Evolutionary conservation across 1,139 yeast genomes (phyloP).

Genomic region (Arxiozyma slooffiae): DNA sequence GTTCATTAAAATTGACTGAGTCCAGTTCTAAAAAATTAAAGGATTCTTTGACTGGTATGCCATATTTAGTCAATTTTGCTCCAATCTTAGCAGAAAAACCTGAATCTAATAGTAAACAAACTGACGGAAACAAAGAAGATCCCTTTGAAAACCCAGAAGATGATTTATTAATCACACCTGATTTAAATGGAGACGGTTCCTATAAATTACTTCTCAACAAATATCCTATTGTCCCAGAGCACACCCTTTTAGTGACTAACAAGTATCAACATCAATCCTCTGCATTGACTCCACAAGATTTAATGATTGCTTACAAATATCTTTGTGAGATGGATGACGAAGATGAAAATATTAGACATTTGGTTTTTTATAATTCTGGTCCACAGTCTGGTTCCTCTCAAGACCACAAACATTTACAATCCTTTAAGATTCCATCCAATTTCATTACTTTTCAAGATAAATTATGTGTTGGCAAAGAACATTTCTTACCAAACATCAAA

Average conservation of each 20-base stretch:
- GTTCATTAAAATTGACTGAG: slow-evolving; percentile 32
- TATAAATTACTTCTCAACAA: slow-evolving; percentile 70
- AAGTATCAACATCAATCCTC: slow-evolving; percentile 61
- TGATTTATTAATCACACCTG: slow-evolving; percentile 51
- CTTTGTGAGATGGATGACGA: slow-evolving; percentile 35
- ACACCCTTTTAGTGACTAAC: slow-evolving; percentile 67
- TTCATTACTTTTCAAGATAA: slow-evolving; percentile 54
- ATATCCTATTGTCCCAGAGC: slow-evolving; percentile 73
- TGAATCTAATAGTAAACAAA: slow-evolving; percentile 26
- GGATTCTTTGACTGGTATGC: slow-evolving; percentile 30
- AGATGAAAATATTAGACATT: slow-evolving; percentile 36
- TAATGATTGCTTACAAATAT: slow-evolving; percentile 47
- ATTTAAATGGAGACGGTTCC: slow-evolving; percentile 39
- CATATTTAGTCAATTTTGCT: slow-evolving; percentile 35
- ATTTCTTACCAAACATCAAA: slow-evolving; percentile 44
- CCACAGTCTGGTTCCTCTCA: slow-evolving; percentile 85
- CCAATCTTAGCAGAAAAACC: slow-evolving; percentile 55
- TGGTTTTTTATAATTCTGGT: slow-evolving; percentile 87
- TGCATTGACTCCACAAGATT: slow-evolving; percentile 60
- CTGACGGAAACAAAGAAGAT: slow-evolving; percentile 35
- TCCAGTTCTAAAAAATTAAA: slow-evolving; percentile 26
- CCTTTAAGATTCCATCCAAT: slow-evolving; percentile 56
- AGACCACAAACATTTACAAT: slow-evolving; percentile 85
- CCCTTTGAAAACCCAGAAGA: slow-evolving; percentile 82
- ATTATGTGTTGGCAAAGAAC: slow-evolving; percentile 39